Percentiles rank a stretch among this genome's conserved stretches.
These are phyloP conservation scores for Pelargonium fulgidum DNA, from an alignment of 441 rosid genomes.

Conservation along the genomic window DNA sequence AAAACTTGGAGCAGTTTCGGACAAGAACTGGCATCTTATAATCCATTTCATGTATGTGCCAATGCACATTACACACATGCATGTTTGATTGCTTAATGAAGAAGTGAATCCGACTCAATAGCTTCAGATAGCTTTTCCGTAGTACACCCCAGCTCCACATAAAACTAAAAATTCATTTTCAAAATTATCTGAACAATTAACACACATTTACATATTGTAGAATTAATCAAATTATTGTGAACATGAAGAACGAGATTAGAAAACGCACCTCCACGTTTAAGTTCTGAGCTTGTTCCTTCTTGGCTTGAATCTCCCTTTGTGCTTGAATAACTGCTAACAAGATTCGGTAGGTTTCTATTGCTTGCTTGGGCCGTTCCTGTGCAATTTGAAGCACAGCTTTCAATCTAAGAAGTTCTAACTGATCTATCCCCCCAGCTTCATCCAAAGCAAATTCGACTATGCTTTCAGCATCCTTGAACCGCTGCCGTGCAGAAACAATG, in stretches of 20 bases:
- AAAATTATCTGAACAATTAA: neutral
- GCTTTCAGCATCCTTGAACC: slow-evolving; percentile 66
- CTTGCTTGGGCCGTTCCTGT: slow-evolving; percentile 74
- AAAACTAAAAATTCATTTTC: neutral
- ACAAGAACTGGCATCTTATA: neutral
- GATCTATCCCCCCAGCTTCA: slow-evolving; percentile 58
- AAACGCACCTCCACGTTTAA: slow-evolving; percentile 31
- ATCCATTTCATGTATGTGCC: neutral
- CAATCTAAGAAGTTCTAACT: slow-evolving; percentile 65
- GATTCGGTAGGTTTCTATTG: slow-evolving; percentile 75
- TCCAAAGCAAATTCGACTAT: slow-evolving; percentile 64
- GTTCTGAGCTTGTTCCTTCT: slow-evolving; percentile 29
- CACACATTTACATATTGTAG: neutral
- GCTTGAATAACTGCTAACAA: slow-evolving; percentile 64
- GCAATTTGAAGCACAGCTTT: slow-evolving; percentile 75
- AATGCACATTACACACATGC: neutral
- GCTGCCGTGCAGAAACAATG: slow-evolving; percentile 63
- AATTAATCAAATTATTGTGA: neutral
- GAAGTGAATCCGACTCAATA: neutral
- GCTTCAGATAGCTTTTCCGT: neutral
- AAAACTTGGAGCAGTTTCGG: neutral
- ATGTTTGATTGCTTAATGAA: neutral
- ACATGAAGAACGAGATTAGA: neutral
- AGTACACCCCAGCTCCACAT: neutral
- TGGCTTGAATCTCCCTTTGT: slow-evolving; percentile 47